Conservation (phyloP, 768 basidiomycete genomes). For the Leccinellum luteum region DNA sequence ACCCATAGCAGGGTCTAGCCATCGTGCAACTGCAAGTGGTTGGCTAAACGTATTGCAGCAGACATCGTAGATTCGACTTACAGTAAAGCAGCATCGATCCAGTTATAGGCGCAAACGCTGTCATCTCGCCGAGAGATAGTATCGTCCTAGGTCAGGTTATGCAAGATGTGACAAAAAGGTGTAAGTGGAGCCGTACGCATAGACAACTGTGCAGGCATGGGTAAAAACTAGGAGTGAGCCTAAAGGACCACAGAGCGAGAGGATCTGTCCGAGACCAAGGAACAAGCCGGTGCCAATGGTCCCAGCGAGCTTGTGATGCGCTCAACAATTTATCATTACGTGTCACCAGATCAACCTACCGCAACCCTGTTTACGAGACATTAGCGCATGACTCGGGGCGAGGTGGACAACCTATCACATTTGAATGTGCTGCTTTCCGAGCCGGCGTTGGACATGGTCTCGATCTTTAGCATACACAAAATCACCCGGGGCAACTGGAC, state of each 20-base stretch:
- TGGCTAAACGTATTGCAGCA: not conserved
- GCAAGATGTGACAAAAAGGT: not conserved
- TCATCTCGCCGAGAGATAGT: conserved; percentile 31
- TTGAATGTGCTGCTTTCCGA: conserved; percentile 22
- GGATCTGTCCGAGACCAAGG: conserved; percentile 29
- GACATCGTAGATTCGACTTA: conserved; percentile 2
- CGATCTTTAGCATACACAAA: conserved; percentile 18
- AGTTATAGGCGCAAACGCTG: conserved; percentile 27
- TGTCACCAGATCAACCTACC: conserved; percentile 9
- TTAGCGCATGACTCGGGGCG: not conserved
- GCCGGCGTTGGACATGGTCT: conserved; percentile 19
- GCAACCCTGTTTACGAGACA: conserved; percentile 16
- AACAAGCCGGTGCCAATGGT: conserved; percentile 33
- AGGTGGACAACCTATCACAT: conserved; percentile 8
- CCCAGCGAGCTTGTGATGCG: conserved; percentile 24
- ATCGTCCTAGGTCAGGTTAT: conserved; percentile 24
- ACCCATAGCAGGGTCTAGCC: conserved; percentile 32
- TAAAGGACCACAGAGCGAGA: conserved; percentile 25
- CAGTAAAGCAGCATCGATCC: conserved; percentile 31
- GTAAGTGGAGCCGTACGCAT: conserved; percentile 20
- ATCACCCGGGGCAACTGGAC: not conserved
- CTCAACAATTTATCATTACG: not conserved
- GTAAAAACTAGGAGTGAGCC: conserved; percentile 30
- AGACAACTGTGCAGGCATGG: conserved; percentile 28
- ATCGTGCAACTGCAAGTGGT: conserved; percentile 25